A percentile compares a stretch with the other conserved stretches of the same genome.
Evolutionary conservation across 1,284 basidiomycete species (phyloP).

Genomic region (Austroboletus novae-zelandiae): DNA sequence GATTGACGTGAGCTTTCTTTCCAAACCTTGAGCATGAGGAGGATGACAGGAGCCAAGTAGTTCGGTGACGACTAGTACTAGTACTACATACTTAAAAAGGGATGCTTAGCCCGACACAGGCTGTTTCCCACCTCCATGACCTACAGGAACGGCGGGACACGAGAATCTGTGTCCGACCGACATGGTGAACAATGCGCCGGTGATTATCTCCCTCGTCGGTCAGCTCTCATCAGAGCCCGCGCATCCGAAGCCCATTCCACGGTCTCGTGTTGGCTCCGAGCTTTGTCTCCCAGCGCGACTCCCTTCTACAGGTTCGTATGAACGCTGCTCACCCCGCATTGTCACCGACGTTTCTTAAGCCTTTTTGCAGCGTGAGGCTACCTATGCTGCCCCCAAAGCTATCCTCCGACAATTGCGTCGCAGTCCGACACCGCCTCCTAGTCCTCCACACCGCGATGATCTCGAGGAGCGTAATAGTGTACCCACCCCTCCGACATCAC

Average conservation of each 20-base stretch:
- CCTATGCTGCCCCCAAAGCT: conserved; percentile 50
- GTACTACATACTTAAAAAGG: not conserved
- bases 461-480: conserved; percentile 20
- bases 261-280: conserved; percentile 42
- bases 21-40: conserved; percentile 52
- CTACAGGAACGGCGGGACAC: not conserved
- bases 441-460: conserved; percentile 21
- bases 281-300: conserved; percentile 66
- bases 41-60: not conserved
- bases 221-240: conserved; percentile 26
- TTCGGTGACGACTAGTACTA: too few species aligned
- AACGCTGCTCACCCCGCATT: conserved; percentile 6
- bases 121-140: conserved; percentile 17
- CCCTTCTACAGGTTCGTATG: conserved; percentile 55
- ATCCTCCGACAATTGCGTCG: conserved; percentile 46
- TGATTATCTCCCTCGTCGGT: conserved; percentile 42
- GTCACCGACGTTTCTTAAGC: conserved; percentile 41
- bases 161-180: conserved; percentile 10
- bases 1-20: conserved; percentile 38
- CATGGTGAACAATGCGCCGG: conserved; percentile 56
- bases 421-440: conserved; percentile 38
- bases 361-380: conserved; percentile 68
- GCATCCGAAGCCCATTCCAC: conserved; percentile 20
- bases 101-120: not conserved
- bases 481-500: conserved; percentile 30